These are phyloP conservation scores for Basidiobolus meristosporus DNA, from an alignment of 371 early-diverging fungal genomes.

Conservation along the genomic window DNA sequence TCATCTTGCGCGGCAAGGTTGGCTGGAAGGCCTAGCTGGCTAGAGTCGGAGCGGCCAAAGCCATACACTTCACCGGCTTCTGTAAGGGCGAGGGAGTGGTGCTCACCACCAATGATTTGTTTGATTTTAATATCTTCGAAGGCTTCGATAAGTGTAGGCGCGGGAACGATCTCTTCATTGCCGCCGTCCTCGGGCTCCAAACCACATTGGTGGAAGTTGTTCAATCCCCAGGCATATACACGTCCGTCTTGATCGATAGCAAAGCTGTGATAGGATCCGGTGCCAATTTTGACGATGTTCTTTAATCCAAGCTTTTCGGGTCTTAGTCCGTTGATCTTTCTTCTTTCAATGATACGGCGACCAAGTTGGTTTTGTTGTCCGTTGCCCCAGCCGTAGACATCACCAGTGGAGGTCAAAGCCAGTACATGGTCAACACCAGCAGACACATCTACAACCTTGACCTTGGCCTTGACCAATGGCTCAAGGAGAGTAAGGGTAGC, in stretches of 20 bases:
- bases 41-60: constrained; percentile 80
- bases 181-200: constrained; percentile 20
- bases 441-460: constrained; percentile 50
- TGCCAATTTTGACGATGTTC: constrained; percentile 41
- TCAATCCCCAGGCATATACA: constrained; percentile 83
- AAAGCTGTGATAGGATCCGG: constrained; percentile 79
- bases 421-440: constrained; percentile 87
- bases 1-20: constrained; percentile 3
- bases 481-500: constrained; percentile 7
- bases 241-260: constrained; percentile 42
- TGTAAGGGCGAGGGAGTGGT: constrained; percentile 64
- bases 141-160: constrained; percentile 26
- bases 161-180: constrained; percentile 13
- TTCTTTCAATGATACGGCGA: constrained; percentile 48
- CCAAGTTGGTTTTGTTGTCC: constrained; percentile 93
- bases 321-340: constrained; percentile 29
- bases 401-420: constrained; percentile 52
- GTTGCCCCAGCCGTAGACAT: constrained; percentile 84
- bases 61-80: constrained; percentile 53
- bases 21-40: constrained; percentile 79
- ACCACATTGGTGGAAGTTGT: constrained; percentile 88
- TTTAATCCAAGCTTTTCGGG: constrained; percentile 31
- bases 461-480: constrained; percentile 9
- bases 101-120: constrained; percentile 71
- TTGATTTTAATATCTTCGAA: constrained; percentile 15